phyloP scores from a whole-genome alignment of 2,329 filamentous ascomycete genomes.

The Ophiostoma quercus region DNA sequence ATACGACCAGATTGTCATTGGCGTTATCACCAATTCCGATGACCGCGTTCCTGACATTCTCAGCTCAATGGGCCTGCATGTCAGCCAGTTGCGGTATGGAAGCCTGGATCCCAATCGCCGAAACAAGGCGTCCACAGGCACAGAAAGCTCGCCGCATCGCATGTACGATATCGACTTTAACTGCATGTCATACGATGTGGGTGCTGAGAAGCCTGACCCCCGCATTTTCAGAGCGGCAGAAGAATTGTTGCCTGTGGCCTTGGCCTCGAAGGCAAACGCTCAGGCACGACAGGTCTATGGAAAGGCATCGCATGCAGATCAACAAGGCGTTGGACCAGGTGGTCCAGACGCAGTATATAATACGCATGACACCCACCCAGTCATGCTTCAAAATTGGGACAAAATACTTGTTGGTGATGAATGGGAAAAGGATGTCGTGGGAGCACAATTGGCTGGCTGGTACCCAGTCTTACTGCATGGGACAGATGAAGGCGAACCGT shows the following conservation, averaged over 20 bases:
- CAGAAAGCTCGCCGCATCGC: background rate
- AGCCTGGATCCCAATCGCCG: background rate
- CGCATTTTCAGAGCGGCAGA: slow-evolving; percentile 53
- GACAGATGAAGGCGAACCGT: background rate
- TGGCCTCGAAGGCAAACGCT: background rate
- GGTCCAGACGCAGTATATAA: background rate
- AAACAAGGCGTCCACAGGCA: background rate
- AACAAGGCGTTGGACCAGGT: background rate
- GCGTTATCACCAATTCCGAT: slow-evolving; percentile 60
- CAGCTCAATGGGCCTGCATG: slow-evolving; percentile 46
- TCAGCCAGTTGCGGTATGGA: slow-evolving; percentile 38
- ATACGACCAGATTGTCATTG: slow-evolving; percentile 39
- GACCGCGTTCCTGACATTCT: slow-evolving; percentile 52
- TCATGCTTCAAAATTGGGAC: slow-evolving; percentile 19
- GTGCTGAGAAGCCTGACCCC: slow-evolving; percentile 53
- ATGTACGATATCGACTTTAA: slow-evolving; percentile 47
- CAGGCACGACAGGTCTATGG: background rate
- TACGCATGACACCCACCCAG: too few relatives aligned
- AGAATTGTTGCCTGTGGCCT: slow-evolving; percentile 32
- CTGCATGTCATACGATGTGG: slow-evolving; percentile 59
- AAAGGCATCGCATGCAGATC: background rate
- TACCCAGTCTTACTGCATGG: slow-evolving; percentile 19
- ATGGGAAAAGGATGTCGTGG: slow-evolving; percentile 24
- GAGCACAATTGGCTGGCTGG: slow-evolving; percentile 25
- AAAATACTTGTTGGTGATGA: slow-evolving; percentile 28